Evolutionary conservation across 2,329 filamentous ascomycete genomes (phyloP).

Genomic region (Exophiala sp.): DNA sequence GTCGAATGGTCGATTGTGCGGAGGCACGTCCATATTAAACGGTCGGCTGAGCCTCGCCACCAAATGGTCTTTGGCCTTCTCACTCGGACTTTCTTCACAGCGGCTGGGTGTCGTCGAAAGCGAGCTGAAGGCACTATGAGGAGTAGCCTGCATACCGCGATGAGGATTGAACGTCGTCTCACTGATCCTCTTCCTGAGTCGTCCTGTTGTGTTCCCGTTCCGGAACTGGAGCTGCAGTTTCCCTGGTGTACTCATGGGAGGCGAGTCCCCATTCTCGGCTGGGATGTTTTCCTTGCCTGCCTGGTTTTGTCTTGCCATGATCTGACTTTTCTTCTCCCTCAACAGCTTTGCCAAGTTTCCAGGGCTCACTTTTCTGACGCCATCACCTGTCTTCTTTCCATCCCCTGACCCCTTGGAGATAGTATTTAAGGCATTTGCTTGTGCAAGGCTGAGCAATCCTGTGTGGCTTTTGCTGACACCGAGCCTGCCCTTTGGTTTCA

Average conservation of each 20-base stretch:
- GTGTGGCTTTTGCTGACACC: slow-evolving; percentile 13
- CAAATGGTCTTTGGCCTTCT: slow-evolving; percentile 21
- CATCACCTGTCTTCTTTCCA: slow-evolving; percentile 5
- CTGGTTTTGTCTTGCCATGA: neutral
- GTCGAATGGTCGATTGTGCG: slow-evolving; percentile 27
- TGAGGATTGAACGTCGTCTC: slow-evolving; percentile 6
- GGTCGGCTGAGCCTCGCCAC: slow-evolving; percentile 26
- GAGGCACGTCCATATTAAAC: slow-evolving; percentile 27
- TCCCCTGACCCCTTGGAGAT: slow-evolving; percentile 16
- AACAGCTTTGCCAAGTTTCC: slow-evolving; percentile 21
- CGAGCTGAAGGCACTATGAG: slow-evolving; percentile 2
- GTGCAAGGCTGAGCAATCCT: slow-evolving; percentile 7
- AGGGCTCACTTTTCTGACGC: slow-evolving; percentile 21
- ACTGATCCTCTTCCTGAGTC: slow-evolving; percentile 14
- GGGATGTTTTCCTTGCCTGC: slow-evolving; percentile 26
- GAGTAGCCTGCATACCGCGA: slow-evolving; percentile 9
- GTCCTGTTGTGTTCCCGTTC: slow-evolving; percentile 17
- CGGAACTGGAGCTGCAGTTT: slow-evolving; percentile 19
- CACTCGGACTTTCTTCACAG: slow-evolving; percentile 22
- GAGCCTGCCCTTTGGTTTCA: slow-evolving; percentile 3
- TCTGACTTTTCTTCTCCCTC: slow-evolving; percentile 17
- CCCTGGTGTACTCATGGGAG: slow-evolving; percentile 21
- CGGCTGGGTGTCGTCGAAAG: slow-evolving; percentile 13
- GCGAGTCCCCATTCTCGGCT: slow-evolving; percentile 7
- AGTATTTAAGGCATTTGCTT: slow-evolving; percentile 8